Evolutionary conservation across 2,329 filamentous ascomycete genomes (phyloP).

Genomic region (Xylariaceae sp.): DNA sequence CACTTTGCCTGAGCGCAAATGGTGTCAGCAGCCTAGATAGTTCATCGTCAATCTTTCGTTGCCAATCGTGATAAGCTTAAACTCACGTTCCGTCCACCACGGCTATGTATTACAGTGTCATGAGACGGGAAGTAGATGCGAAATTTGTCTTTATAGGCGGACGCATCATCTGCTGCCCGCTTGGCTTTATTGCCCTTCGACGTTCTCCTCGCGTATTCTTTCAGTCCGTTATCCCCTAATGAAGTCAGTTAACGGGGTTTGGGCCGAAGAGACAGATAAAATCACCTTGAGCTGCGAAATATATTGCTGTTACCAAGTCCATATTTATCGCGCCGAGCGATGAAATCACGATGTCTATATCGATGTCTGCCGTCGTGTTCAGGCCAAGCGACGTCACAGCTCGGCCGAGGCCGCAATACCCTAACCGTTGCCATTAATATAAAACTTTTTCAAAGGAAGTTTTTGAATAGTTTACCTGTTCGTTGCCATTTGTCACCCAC

Average conservation of each 20-base stretch:
- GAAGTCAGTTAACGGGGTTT: slow-evolving; percentile 8
- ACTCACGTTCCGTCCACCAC: slow-evolving; percentile 62
- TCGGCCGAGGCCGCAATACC: slow-evolving; percentile 73
- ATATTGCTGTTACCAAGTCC: slow-evolving; percentile 63
- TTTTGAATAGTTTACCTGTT: slow-evolving; percentile 40
- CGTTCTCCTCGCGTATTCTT: slow-evolving; percentile 48
- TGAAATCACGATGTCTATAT: slow-evolving; percentile 77
- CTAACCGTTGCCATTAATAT: slow-evolving; percentile 44
- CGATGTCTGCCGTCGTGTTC: slow-evolving; percentile 54
- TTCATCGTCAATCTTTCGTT: slow-evolving; percentile 8
- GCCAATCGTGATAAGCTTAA: not conserved
- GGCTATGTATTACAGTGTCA: slow-evolving; percentile 67
- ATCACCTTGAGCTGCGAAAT: slow-evolving; percentile 58
- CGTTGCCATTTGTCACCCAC: slow-evolving; percentile 46
- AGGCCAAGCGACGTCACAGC: slow-evolving; percentile 68
- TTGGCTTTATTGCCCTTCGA: slow-evolving; percentile 37
- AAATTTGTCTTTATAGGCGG: slow-evolving; percentile 52
- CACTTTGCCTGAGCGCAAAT: slow-evolving; percentile 77
- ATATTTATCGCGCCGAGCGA: slow-evolving; percentile 78
- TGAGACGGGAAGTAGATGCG: slow-evolving; percentile 81
- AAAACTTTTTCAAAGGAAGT: not conserved
- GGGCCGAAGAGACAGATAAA: slow-evolving; percentile 2
- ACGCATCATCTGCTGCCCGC: slow-evolving; percentile 27
- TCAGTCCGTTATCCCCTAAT: slow-evolving; percentile 47
- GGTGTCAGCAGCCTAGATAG: slow-evolving; percentile 70